Base-by-base conservation (phyloP, 2,329 filamentous ascomycete genomes). In the Microcyclospora pomicola region DNA sequence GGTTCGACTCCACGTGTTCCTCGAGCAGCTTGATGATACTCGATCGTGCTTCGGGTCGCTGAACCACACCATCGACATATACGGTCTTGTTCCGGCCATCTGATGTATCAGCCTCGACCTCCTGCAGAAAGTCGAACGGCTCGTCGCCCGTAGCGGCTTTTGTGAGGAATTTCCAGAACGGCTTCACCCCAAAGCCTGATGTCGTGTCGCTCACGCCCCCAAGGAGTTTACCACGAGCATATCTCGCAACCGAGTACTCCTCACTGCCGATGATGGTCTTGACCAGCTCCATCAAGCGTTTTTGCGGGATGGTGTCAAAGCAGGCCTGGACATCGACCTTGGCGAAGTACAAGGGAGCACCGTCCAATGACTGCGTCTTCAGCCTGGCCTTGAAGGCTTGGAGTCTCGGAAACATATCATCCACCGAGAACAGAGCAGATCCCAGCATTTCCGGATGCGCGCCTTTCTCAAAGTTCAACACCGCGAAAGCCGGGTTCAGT, bases 251-350 rank as follows among this genome's bases (percentile, higher is more conserved):
- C 6, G 71, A 69, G 54, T 98, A 98, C 15, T 65, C 62, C 2
- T 68, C 59, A 40, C 80, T 45, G 59, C 73, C 46, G 72, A 75
- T 37, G 54, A 77, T 41, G 46, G 59, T 55, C 31, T 68, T 63
- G 45, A 92, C 71, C 16, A 96, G 65, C 15, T 67, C 56, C 27
- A 95, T 54, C 13, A 96, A 66, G 1, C 75, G 73, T 16, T 71
- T 61, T 56, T 96, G 91, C 0, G 91, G 91, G 33, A 98, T 95
- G 0, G 82, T 94, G 59, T 98, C 91, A 56, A 95, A 98, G 49
- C 88, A 93, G 2, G 84, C 77, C 55, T 83, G 75, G 14, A 98
- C 87, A 53, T 98, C 91, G 10, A 93, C 68, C 56, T 98, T 98
- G 42, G 79, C 87, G 60, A 96, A 93, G 59, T 82, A 96, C 1